Evolutionary conservation across 2,329 filamentous ascomycete species (phyloP).

Genomic region (Shiraia sp.): DNA sequence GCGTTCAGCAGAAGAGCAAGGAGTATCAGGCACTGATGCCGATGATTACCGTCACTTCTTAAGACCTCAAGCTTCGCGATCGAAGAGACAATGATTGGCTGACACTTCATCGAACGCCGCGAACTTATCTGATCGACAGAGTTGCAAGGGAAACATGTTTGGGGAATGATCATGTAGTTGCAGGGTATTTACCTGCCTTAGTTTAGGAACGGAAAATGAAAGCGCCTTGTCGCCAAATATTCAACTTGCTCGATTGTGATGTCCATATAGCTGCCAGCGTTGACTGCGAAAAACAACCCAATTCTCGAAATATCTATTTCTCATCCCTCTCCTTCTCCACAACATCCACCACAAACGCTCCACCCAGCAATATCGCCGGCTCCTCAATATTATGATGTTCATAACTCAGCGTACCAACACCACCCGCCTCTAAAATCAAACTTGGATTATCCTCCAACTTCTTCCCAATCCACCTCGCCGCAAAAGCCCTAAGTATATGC

Average conservation of each 20-base stretch:
- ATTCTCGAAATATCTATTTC: slow-evolving; percentile 7
- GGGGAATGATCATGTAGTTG: too few species aligned
- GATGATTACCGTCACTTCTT: neutral
- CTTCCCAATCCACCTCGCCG: slow-evolving; percentile 81
- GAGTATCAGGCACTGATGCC: slow-evolving; percentile 25
- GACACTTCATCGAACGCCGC: too few species aligned
- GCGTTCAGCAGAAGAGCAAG: slow-evolving; percentile 38
- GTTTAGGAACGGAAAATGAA: too few species aligned
- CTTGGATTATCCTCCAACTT: slow-evolving; percentile 73
- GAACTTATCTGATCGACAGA: too few species aligned
- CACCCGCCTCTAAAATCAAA: slow-evolving; percentile 74
- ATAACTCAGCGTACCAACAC: slow-evolving; percentile 57
- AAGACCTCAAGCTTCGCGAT: neutral
- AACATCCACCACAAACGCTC: slow-evolving; percentile 56
- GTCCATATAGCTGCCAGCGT: too few species aligned
- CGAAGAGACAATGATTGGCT: too few species aligned
- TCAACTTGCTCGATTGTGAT: too few species aligned
- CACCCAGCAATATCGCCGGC: slow-evolving; percentile 56
- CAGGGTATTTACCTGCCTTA: too few species aligned
- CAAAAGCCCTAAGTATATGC: slow-evolving; percentile 85
- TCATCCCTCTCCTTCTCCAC: slow-evolving; percentile 46
- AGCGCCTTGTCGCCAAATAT: too few species aligned
- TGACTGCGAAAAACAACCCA: too few species aligned
- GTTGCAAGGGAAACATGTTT: too few species aligned
- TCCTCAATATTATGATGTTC: slow-evolving; percentile 55